These are phyloP conservation scores for Zelonia costaricensis DNA, from an alignment of 208 protist genomes.

Conservation along the genomic window DNA sequence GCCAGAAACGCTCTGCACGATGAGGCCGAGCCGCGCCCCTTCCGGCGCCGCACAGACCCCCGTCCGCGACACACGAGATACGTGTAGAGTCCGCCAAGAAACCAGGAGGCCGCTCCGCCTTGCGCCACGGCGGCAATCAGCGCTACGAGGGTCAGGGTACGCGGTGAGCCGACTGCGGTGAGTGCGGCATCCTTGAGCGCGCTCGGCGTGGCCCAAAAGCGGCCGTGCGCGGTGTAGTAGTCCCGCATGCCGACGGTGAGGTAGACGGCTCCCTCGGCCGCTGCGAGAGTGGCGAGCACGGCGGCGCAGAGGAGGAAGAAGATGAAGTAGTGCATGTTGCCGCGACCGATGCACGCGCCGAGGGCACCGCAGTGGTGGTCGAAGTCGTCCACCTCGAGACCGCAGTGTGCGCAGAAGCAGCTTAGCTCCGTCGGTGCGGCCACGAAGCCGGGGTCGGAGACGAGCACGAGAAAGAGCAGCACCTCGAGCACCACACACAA, in stretches of 20 bases:
- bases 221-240: too few relatives aligned
- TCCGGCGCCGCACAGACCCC: too few relatives aligned
- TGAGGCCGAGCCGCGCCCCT: too few relatives aligned
- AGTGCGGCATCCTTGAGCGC: too few relatives aligned
- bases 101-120: too few relatives aligned
- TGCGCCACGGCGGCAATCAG: too few relatives aligned
- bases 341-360: constrained; percentile 67
- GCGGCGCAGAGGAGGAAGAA: constrained; percentile 37
- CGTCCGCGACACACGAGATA: too few relatives aligned
- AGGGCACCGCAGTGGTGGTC: constrained; percentile 85
- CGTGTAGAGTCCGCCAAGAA: too few relatives aligned
- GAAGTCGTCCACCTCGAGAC: constrained; percentile 58
- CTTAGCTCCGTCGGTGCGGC: constrained; percentile 15
- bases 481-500: constrained; percentile 2
- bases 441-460: constrained; percentile 56
- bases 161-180: too few relatives aligned
- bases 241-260: background rate
- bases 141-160: too few relatives aligned
- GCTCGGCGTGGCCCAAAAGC: too few relatives aligned
- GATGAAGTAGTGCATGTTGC: constrained; percentile 80
- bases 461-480: constrained; percentile 28
- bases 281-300: constrained; percentile 14
- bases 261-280: background rate
- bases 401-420: constrained; percentile 51
- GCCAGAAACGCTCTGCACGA: too few relatives aligned